phyloP scores from a whole-genome alignment of 345 rosid genomes.

The Nephelium lappaceum region DNA sequence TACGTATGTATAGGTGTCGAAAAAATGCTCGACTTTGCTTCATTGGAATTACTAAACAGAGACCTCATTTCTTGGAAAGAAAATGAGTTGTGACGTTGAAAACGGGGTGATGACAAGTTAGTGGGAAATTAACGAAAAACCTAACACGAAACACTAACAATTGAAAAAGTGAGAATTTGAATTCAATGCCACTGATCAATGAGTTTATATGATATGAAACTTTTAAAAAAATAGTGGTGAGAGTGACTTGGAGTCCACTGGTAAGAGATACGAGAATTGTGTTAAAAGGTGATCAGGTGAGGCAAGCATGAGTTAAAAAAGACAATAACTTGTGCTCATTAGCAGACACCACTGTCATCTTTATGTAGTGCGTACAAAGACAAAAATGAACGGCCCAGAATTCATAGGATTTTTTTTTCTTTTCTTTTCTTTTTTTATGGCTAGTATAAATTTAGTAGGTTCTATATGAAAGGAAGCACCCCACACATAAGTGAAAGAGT shows the following conservation, averaged over 20 bases:
- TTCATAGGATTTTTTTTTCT: no score
- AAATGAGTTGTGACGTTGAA: not conserved
- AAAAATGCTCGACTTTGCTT: not conserved
- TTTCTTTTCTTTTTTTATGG: no score
- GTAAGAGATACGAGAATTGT: not conserved
- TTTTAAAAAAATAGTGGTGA: not conserved
- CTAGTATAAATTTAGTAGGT: no score
- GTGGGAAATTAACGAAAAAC: not conserved
- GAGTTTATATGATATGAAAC: not conserved
- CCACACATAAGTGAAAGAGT: no score
- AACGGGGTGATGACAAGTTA: not conserved
- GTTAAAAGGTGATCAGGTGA: not conserved
- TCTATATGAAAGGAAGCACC: no score
- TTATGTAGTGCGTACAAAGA: not conserved
- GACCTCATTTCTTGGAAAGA: not conserved
- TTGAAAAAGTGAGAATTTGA: not conserved
- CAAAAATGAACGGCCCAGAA: no score
- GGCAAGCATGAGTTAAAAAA: not conserved
- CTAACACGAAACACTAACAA: conserved; percentile 5
- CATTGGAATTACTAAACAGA: not conserved
- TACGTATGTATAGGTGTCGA: not conserved
- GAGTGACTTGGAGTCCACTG: conserved; percentile 4
- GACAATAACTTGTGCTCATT: no score
- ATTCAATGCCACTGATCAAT: not conserved
- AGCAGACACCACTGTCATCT: not conserved